Base-by-base conservation (phyloP, 495 filamentous ascomycete genomes). In the Trichoderma erinaceum region DNA sequence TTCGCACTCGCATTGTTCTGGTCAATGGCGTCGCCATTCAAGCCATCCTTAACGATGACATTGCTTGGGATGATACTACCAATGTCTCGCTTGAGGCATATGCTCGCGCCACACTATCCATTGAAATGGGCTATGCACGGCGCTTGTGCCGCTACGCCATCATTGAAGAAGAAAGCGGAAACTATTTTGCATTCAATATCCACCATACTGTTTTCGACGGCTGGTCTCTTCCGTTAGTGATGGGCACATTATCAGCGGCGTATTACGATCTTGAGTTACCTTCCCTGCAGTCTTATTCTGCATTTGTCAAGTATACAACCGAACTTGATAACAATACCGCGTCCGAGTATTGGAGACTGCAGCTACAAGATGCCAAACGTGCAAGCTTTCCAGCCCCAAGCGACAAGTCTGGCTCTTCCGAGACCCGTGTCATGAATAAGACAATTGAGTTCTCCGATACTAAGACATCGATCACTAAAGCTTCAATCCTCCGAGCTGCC, bases 1-100 rank as follows among this genome's bases (percentile, higher is more conserved):
- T 92, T 6, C 82, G 90, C 44, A 92, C 89, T 11, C 83, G 84
- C 4, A 92, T 93, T 70, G 77, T 85, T 13, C 64, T 66, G 0
- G 68, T 63, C 13, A 52, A 41, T 0, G 50, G 56, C 0, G 71
- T 70, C 0, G 73, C 72, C 12, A 15, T 73, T 16, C 75, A 77
- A n/a, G 67, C 70, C 3, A 70, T 76, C 0, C n/a, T 66, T 70
- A 63, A 69, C 10, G 21, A 68, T 0, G 71, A 73, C 18, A 48
- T 41, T 18, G 21, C 67, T 3, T 27, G 74, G 10, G 66, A 71
- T 8, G 70, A 72, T 27, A 70, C 70, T 5, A 29, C 18, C 13
- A 16, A 23, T 46, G 25, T n/a, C 4, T 16, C 35, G 7, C 64
- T 65, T 13, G 38, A 65, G 41, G 15, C 64, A 12, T 65, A 41